These are phyloP conservation scores for Melaleuca alternifolia DNA, from an alignment of 345 rosid genomes.

Conservation along the genomic window DNA sequence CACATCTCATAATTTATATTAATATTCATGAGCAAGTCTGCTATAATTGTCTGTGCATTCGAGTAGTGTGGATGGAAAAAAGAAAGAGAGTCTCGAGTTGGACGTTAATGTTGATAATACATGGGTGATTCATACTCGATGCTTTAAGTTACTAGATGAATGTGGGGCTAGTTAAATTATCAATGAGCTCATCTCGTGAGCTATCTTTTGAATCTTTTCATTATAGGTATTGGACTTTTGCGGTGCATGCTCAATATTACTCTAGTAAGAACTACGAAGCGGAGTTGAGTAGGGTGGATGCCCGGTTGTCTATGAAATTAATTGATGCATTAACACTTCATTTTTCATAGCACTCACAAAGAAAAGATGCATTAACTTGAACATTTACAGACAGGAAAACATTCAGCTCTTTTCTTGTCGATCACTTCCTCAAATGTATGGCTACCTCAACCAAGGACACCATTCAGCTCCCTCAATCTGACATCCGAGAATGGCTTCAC, in stretches of 20 bases:
- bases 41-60: not conserved
- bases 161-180: accelerated
- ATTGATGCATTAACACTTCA: not conserved
- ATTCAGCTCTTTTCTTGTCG: not conserved
- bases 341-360: not conserved
- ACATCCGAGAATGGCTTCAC: not conserved
- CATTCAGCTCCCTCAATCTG: not conserved
- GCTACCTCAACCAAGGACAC: not conserved
- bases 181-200: not conserved
- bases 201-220: accelerated
- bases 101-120: accelerated
- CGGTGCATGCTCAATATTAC: not conserved
- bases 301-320: not conserved
- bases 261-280: not conserved
- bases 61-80: not conserved
- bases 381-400: not conserved
- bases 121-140: accelerated
- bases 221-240: accelerated
- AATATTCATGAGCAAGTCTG: not conserved
- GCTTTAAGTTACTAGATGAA: not conserved
- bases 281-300: not conserved
- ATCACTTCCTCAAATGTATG: not conserved
- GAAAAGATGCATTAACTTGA: not conserved
- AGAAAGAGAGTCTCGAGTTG: accelerated
- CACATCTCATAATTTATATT: accelerated